phyloP scores from a whole-genome alignment of 495 filamentous ascomycete species.

The Aspergillus biplanus region DNA sequence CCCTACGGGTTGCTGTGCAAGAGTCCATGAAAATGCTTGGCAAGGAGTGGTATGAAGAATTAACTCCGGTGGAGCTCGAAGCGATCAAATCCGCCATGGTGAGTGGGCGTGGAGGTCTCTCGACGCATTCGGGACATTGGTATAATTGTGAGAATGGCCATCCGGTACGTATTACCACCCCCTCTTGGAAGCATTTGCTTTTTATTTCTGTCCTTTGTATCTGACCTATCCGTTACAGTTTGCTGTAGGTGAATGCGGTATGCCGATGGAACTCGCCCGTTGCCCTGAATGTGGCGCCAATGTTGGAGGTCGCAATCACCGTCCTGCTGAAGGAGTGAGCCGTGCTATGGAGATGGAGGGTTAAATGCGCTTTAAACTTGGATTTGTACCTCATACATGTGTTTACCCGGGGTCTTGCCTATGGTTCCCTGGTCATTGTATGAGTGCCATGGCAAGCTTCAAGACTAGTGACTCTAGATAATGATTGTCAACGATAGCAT shows the following conservation, averaged over 20 bases:
- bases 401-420: too few species aligned
- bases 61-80: not conserved
- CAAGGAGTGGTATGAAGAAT: slow-evolving; percentile 1
- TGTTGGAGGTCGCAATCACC: not conserved
- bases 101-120: not conserved
- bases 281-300: not conserved
- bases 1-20: not conserved
- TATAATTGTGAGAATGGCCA: slow-evolving; percentile 9
- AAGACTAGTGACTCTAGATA: too few species aligned
- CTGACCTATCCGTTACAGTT: not conserved
- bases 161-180: not conserved
- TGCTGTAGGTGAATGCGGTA: not conserved
- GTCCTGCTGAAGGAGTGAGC: not conserved
- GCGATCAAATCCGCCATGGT: slow-evolving; percentile 13
- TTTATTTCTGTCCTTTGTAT: not conserved
- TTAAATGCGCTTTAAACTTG: too few species aligned
- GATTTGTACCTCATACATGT: too few species aligned
- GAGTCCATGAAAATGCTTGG: not conserved
- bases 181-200: not conserved
- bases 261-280: not conserved
- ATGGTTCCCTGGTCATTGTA: too few species aligned
- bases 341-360: not conserved
- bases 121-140: slow-evolving; percentile 16
- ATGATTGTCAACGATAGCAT: too few species aligned
- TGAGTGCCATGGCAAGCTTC: too few species aligned